Base-by-base conservation (phyloP, 805 yeast species). In the baker's yeast (Saccharomyces cerevisiae) region DNA sequence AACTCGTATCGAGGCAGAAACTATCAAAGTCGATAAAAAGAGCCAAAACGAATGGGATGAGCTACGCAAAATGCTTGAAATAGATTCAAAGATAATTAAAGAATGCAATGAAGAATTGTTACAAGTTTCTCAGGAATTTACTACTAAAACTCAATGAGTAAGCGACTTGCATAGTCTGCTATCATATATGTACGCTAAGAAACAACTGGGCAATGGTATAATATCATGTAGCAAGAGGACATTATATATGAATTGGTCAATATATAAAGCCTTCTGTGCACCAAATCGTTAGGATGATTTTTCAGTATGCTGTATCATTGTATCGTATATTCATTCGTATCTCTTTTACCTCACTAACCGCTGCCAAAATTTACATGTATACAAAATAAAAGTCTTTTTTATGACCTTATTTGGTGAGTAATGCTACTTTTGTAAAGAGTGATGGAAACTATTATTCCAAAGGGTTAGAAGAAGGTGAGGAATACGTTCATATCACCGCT, bases 31-130 rank as follows among this genome's bases (percentile, higher is more conserved):
- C 3, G 51, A 30, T 2, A 26, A 53, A 9, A 50, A 56, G 5
- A 47, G 56, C 28, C 53, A 57, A 9, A 50, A 50, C 11, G 68
- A 71, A 41, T 73, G 76, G 76, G 63, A 63, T 0, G 63, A 62
- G 5, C 54, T 74, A 27, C 70, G 68, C 22, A 50, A 57, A 2
- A 58, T 70, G 49, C 54, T 75, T n/a, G 58, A 51, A 41, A 30
- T 17, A 32, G 43, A 51, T 22, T 9, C 68, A n/a, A 49, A 50
- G 21, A 53, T 68, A 9, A 61, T 73, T 10, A 59, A 63, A 41
- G 57, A 63, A 11, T 65, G 69, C 41, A 61, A 55, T 50, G 55
- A 32, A 43, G 65, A 62, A 48, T 28, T 62, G 41, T 41, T 46
- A 11, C 46, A 49, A 24, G 58, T 54, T 13, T 51, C 58, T 9